These are phyloP conservation scores for Trichophyton rubrum DNA, from an alignment of 2,329 filamentous ascomycete genomes.

Conservation along the genomic window DNA sequence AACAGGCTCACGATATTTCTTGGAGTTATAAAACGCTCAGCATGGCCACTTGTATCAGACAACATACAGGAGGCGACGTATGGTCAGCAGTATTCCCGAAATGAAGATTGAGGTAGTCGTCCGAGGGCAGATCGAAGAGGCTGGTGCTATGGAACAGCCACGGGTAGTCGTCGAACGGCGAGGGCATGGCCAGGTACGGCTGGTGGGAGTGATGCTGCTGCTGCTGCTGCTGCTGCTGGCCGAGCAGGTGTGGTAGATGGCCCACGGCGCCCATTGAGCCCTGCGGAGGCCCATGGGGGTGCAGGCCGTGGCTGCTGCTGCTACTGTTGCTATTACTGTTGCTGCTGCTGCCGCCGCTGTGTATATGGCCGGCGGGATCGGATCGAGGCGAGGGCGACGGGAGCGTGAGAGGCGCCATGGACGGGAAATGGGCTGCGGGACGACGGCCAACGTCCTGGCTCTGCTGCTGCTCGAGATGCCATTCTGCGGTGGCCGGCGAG, in stretches of 20 bases:
- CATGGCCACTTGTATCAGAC: not conserved
- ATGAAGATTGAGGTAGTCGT: conserved; percentile 14
- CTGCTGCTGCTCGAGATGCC: conserved; percentile 2
- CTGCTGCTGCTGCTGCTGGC: not conserved
- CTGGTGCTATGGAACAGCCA: conserved; percentile 13
- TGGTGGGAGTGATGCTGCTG: conserved; percentile 2
- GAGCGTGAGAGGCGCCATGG: conserved; percentile 6
- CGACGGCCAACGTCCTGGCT: not conserved
- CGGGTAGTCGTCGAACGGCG: conserved; percentile 9
- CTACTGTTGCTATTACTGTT: not conserved
- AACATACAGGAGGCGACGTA: conserved; percentile 1
- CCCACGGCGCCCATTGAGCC: not conserved
- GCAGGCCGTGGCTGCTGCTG: not conserved
- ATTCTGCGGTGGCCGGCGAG: not conserved
- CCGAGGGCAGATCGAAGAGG: conserved; percentile 14
- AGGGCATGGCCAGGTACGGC: conserved; percentile 4
- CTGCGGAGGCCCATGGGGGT: not conserved
- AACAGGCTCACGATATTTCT: not conserved
- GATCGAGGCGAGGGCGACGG: conserved; percentile 8
- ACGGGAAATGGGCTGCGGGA: conserved; percentile 3
- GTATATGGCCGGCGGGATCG: conserved; percentile 1
- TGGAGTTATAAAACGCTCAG: not conserved
- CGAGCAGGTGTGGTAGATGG: conserved; percentile 7
- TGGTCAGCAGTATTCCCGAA: conserved; percentile 10
- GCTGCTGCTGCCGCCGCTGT: no score